Evolutionary conservation across 202 grass and related monocot species (phyloP).

Genomic region (Hordeum pubiflorum): DNA sequence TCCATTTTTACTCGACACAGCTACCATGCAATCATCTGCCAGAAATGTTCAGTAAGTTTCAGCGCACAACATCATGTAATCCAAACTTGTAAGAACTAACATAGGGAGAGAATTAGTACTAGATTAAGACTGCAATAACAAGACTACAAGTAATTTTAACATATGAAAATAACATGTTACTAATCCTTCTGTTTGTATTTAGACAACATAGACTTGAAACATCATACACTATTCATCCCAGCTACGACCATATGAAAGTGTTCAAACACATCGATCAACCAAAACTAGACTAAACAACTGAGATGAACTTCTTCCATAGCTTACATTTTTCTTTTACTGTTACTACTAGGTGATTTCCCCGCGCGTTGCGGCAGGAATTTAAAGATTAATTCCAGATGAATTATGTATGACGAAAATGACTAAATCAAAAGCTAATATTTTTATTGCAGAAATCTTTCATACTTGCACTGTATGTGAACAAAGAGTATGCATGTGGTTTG

Average conservation of each 20-base stretch:
- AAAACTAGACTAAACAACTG: conserved; percentile 1
- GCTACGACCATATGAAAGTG: background rate
- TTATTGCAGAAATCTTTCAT: no score
- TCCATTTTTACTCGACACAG: conserved; percentile 16
- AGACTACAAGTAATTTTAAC: conserved; percentile 1
- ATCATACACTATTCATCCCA: background rate
- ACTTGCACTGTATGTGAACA: no score
- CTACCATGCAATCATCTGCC: conserved; percentile 17
- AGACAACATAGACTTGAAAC: background rate
- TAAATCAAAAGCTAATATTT: no score
- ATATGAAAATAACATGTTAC: background rate
- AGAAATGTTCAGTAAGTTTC: conserved; percentile 25
- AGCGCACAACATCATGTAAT: background rate
- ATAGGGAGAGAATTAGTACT: background rate
- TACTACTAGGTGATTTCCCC: background rate
- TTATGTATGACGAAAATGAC: no score
- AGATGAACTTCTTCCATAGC: background rate
- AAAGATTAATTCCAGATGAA: no score
- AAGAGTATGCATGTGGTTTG: no score
- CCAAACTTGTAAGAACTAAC: background rate
- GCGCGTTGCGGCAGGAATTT: no score
- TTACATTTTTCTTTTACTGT: background rate
- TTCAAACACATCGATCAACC: conserved; percentile 3
- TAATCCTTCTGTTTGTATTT: background rate
- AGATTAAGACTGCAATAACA: background rate